These are phyloP conservation scores for Colletotrichum sp. DNA, from an alignment of 2,329 filamentous ascomycete species.

Conservation along the genomic window DNA sequence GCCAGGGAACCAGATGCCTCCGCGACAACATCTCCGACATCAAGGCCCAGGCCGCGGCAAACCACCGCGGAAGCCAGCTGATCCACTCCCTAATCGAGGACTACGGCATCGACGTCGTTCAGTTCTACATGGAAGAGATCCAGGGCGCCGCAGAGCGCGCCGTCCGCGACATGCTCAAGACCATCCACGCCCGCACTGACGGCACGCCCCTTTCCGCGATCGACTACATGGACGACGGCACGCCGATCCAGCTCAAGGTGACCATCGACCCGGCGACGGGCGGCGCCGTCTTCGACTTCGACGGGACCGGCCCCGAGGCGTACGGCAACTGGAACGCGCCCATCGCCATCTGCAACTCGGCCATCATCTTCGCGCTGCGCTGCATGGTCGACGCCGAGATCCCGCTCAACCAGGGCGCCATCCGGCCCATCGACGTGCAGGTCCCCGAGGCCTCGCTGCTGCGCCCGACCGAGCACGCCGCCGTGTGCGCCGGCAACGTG, in stretches of 20 bases:
- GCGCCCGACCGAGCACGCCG: conserved; percentile 34
- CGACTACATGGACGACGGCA: conserved; percentile 89
- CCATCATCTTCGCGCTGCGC: conserved; percentile 36
- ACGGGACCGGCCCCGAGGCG: conserved; percentile 32
- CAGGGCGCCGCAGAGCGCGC: conserved; percentile 80
- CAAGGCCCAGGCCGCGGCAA: conserved; percentile 86
- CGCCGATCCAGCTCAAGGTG: conserved; percentile 75
- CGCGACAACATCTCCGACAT: conserved; percentile 86
- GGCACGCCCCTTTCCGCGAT: conserved; percentile 74
- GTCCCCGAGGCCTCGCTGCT: conserved; percentile 66
- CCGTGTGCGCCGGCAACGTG: conserved; percentile 35
- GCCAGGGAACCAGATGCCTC: conserved; percentile 78
- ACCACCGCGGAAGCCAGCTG: conserved; percentile 82
- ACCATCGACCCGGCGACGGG: conserved; percentile 77
- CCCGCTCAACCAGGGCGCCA: conserved; percentile 53
- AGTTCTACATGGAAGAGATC: conserved; percentile 75
- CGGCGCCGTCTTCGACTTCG: conserved; percentile 69
- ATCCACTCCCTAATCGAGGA: conserved; percentile 75
- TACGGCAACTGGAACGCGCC: conserved; percentile 34
- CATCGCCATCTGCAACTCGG: conserved; percentile 35
- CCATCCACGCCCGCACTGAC: conserved; percentile 71
- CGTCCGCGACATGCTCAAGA: conserved; percentile 75
- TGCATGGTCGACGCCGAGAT: conserved; percentile 37
- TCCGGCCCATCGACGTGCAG: conserved; percentile 75
- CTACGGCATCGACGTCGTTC: conserved; percentile 73